A percentile compares a stretch with the other conserved stretches of the same genome.
Conservation (phyloP, 2,329 filamentous ascomycete genomes). For the Fusarium buxicola region DNA sequence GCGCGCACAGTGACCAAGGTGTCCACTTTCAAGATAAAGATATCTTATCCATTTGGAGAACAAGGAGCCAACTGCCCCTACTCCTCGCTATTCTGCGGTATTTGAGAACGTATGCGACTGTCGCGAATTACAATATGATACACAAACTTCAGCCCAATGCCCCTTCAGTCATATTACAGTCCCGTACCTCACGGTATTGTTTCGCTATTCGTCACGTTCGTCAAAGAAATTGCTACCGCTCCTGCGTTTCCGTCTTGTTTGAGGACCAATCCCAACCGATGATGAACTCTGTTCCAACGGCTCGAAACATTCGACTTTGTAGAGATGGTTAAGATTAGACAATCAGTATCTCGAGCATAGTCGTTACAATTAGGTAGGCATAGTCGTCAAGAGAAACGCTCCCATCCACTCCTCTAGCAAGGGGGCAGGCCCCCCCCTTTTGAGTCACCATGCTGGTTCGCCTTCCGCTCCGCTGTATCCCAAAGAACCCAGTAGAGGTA, state of each 20-base stretch:
- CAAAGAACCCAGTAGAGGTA: conserved; percentile 23
- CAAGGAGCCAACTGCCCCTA: conserved; percentile 33
- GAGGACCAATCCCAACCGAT: conserved; percentile 16
- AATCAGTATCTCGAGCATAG: conserved; percentile 21
- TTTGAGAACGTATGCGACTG: conserved; percentile 35
- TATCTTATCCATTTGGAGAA: conserved; percentile 15
- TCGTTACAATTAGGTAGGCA: conserved; percentile 7
- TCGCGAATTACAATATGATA: conserved; percentile 47
- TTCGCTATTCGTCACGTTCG: conserved; percentile 41
- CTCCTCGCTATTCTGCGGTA: conserved; percentile 22
- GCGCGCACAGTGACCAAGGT: conserved; percentile 1
- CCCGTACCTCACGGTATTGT: conserved; percentile 27
- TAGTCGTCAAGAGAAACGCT: conserved; percentile 22
- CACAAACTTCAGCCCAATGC: conserved; percentile 35
- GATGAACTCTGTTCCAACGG: conserved; percentile 8
- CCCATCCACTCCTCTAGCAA: conserved; percentile 24
- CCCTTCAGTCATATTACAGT: conserved; percentile 36
- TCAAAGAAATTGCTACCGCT: conserved; percentile 30
- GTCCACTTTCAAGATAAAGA: conserved; percentile 23
- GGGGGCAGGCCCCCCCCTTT: conserved; percentile 11
- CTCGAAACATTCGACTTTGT: conserved; percentile 25
- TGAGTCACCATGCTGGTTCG: conserved; percentile 5
- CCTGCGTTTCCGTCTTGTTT: conserved; percentile 16
- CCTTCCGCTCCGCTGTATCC: conserved; percentile 28
- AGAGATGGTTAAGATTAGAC: conserved; percentile 32